Percentiles rank a stretch among this genome's conserved stretches.
Conservation (phyloP, 1,139 yeast genomes). For the Saccharomycopsis hybrid region DNA sequence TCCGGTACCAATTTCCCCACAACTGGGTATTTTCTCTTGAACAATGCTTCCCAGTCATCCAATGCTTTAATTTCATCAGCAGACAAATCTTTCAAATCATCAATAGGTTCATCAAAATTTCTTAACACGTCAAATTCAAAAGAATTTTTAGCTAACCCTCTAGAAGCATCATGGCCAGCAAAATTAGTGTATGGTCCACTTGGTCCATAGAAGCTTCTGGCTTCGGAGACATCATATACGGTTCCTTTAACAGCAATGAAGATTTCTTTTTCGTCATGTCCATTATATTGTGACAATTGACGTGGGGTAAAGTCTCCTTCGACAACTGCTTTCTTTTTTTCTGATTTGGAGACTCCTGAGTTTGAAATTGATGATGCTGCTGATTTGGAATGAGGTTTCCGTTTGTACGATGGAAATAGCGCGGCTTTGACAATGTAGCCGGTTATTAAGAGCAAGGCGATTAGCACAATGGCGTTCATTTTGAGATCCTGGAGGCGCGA, state of each 20-base stretch:
- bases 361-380: not conserved
- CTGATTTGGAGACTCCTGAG: no score
- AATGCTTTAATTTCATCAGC: conserved; percentile 61
- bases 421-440: conserved; percentile 6
- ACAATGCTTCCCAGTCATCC: conserved; percentile 82
- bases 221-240: conserved; percentile 79
- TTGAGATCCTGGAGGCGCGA: no score
- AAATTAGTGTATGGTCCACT: conserved; percentile 93
- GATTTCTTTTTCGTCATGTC: conserved; percentile 69
- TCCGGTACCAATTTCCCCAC: conserved; percentile 51
- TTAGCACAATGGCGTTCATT: conserved; percentile 9
- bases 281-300: conserved; percentile 69
- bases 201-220: conserved; percentile 89
- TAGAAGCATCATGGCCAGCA: conserved; percentile 94
- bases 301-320: conserved; percentile 78
- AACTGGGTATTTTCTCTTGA: conserved; percentile 66
- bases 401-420: conserved; percentile 11
- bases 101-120: conserved; percentile 65
- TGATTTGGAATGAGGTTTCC: not conserved
- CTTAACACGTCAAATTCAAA: conserved; percentile 61
- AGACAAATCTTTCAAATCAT: conserved; percentile 54
- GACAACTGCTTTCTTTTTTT: conserved; percentile 51
- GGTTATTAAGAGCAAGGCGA: conserved; percentile 3
- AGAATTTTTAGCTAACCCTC: conserved; percentile 88
- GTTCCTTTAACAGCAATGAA: conserved; percentile 78